Evolutionary conservation across 2,329 filamentous ascomycete species (phyloP).

Genomic region (Penicillium concentricum): DNA sequence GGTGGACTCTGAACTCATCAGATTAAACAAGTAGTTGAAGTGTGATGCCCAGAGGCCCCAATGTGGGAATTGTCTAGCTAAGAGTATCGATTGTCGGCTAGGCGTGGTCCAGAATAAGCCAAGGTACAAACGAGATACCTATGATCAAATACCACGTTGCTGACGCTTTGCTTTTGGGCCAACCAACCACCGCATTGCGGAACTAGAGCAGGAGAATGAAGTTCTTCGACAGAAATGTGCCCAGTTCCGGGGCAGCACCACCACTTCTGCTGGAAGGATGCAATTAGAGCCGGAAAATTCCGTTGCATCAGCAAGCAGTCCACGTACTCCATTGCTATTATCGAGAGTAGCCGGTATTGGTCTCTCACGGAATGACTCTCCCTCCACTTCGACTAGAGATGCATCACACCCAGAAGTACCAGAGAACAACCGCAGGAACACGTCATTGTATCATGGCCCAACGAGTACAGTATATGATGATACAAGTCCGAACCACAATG

Average conservation of each 20-base stretch:
- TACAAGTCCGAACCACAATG: constrained; percentile 10
- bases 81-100: constrained; percentile 48
- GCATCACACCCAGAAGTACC: constrained; percentile 21
- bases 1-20: background rate
- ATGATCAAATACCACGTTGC: background rate
- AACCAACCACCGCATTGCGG: constrained; percentile 28
- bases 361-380: constrained; percentile 8
- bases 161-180: constrained; percentile 14
- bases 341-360: constrained; percentile 2
- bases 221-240: constrained; percentile 19
- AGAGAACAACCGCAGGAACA: constrained; percentile 16
- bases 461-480: constrained; percentile 27
- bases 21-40: constrained; percentile 43
- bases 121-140: constrained; percentile 12
- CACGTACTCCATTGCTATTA: background rate
- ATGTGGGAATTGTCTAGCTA: constrained; percentile 49
- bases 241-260: background rate
- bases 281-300: constrained; percentile 6
- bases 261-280: background rate
- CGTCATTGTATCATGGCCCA: constrained; percentile 24
- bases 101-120: constrained; percentile 35
- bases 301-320: constrained; percentile 6
- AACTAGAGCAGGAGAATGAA: constrained; percentile 27
- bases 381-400: constrained; percentile 7
- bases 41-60: constrained; percentile 48